Evolutionary conservation across 129 eudicot genomes (phyloP).

Genomic region (Pittosporum tobira): DNA sequence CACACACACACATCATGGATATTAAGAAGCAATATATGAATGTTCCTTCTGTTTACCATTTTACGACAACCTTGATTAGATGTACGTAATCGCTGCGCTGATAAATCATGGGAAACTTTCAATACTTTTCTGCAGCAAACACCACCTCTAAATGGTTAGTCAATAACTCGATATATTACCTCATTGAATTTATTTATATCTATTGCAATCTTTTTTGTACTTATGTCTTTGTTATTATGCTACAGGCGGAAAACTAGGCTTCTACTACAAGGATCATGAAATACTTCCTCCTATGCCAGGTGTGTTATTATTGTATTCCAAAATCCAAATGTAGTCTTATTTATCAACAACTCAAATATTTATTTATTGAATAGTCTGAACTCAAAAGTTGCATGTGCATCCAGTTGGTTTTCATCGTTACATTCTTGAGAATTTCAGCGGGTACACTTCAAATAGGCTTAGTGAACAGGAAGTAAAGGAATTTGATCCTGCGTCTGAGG

Average conservation of each 20-base stretch:
- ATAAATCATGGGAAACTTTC: slow-evolving; percentile 86
- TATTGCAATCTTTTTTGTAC: not conserved
- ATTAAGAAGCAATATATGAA: not conserved
- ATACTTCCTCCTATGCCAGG: slow-evolving; percentile 96
- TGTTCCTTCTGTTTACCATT: not conserved
- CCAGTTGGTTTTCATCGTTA: slow-evolving; percentile 83
- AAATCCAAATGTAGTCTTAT: not conserved
- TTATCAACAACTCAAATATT: not conserved
- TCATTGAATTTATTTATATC: not conserved
- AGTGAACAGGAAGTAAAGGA: slow-evolving; percentile 54
- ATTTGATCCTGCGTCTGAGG: slow-evolving; percentile 78
- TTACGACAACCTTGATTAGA: slow-evolving; percentile 33
- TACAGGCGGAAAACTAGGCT: slow-evolving; percentile 82
- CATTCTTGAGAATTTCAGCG: slow-evolving; percentile 48
- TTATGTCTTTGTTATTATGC: not conserved
- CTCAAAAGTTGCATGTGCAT: not conserved
- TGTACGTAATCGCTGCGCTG: slow-evolving; percentile 68
- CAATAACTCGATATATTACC: slow-evolving; percentile 11
- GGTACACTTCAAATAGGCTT: slow-evolving; percentile 43
- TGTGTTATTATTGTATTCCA: slow-evolving; percentile 18
- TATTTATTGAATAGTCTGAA: not conserved
- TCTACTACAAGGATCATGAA: slow-evolving; percentile 88
- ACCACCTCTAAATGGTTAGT: slow-evolving; percentile 74
- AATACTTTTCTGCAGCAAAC: slow-evolving; percentile 57
- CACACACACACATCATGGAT: not conserved